Evolutionary conservation across 2,329 filamentous ascomycete genomes (phyloP), one percentile per base, ranked within the genome.

Genomic region (Colletotrichum incanum): DNA sequence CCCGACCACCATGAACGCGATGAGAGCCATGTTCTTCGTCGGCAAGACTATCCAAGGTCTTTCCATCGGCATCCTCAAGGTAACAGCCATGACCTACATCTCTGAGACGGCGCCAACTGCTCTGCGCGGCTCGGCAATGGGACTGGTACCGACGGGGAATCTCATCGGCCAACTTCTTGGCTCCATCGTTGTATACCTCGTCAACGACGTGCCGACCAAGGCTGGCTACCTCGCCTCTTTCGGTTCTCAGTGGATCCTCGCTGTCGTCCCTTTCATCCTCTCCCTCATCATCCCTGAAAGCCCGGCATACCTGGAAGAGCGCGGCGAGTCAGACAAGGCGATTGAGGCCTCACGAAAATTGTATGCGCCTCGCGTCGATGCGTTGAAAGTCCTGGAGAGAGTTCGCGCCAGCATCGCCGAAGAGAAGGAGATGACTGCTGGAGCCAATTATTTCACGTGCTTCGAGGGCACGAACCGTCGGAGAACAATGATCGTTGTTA

Each of bases 401-500:
- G 75, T 79, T 0, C 63, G 76, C 2, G 54, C 67, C 0, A 71
- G 83, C 14, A 87, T 88, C 65, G 80, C 84, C 23, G 83, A 86
- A 72, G 81, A 85, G 65, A 80, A 82, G 6, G 76, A 76, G 3
- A 76, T 77, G 2, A 69, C 77, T 3, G 76, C 76, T 2, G 74
- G 77, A 0, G 76, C 74, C 2, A 82, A 81, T 0, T 87, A 86
- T 56, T 34, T 75, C 12, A 83, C 85, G 71, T 86, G 84, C 75
- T 87, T 88, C 76, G 79, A 78, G 11, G 81, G 80, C 5, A 77
- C 79, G 0, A 82, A 88, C 59, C 77, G 83, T 1, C 79, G 84
- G 2, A 75, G 85, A 20, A 84, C 84, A 0, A 75, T 81, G 39
- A 82, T 86, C 43, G 80, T 83, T 68, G 76, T 81, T 14, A 83